Evolutionary conservation across 495 filamentous ascomycete species (phyloP), one percentile per base, ranked within the genome.

Genomic region (Penicillium crystallinum): DNA sequence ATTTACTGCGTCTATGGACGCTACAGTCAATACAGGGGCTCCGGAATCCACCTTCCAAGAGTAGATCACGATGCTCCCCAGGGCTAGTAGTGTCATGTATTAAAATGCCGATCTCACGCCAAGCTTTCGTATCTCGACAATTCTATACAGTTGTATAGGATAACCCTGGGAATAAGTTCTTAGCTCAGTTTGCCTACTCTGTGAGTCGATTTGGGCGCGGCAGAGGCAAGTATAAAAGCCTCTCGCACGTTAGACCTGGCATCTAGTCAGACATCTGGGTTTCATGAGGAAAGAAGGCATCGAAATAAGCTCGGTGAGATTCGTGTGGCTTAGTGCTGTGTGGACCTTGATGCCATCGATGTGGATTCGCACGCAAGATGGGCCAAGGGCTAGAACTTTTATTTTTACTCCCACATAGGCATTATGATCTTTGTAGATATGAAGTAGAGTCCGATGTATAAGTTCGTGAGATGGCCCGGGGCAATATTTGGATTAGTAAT

Each of bases 351-450:
- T 50, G 49, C 46, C 58, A 64, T 64, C 43, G 39, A 27, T 18
- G 61, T 17, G 52, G 49, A 48, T 52, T 36, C 49, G 61, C 61
- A 64, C 58, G 61, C 55, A 58, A 64, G 58, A 56, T 46, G 42
- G 23, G 39, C 18, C 40, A 12, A 25, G 46, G 46, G 27, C 42
- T 14, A 3, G 23, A 27, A 27, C 23, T 27, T 27, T 27, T 27
- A 7, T 27, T 27, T 27, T 27, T 27, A 27, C 23, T 27, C n/a
- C n/a, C n/a, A n/a, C n/a, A n/a, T n/a, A n/a, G n/a, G n/a, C n/a
- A n/a, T n/a, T n/a, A n/a, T n/a, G n/a, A n/a, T n/a, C n/a, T n/a
- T n/a, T n/a, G n/a, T n/a, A n/a, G n/a, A n/a, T n/a, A n/a, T n/a
- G n/a, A n/a, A n/a, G n/a, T n/a, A n/a, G n/a, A n/a, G n/a, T n/a